Evolutionary conservation across 306 rosid genomes (phyloP), one percentile per base, ranked within the genome.

Genomic region (Glycine soja): DNA sequence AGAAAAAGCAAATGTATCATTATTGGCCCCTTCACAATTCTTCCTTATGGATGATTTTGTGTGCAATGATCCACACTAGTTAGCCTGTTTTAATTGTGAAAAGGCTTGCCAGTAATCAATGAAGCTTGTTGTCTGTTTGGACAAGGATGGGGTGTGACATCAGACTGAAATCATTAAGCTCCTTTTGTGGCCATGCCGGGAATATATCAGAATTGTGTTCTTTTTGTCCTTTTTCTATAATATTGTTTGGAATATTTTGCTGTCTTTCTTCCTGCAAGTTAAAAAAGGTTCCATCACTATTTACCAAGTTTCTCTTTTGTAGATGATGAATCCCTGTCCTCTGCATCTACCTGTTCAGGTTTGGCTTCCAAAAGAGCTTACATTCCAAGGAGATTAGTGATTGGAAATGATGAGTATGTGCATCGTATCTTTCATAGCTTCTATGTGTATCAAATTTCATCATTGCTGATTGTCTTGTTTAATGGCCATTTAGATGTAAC

Each of bases 351-450:
- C 80, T 58, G 34, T 81, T 80, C 93, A 48, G 91, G 86, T 58
- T 85, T 83, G 85, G 90, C 63, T 74, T 86, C 84, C 72, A 93
- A 89, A 90, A 92, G 77, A 81, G 80, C 91, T 79, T 91, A 88
- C 78, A 82, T 89, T 82, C 96, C 98, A 52, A 86, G 89, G 86
- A 93, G 99, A 88, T 80, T 95, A 79, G 92, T 95, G 84, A 95
- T 95, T 75, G 99, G 98, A 78, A 90, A 91, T 84, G 90, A 95
- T 69, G 98, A 93, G 99, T 95, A 95, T 65, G 97, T 83, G 71
- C 82, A 83, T 48, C 82, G 30, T 72, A 42, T 8, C 54, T 75
- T 75, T 46, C 47, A 53, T 84, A 57, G 57, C 46, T 79, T 78
- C 40, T 46, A 45, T 24, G 30, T 0, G 30, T 24, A 24, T 24